Evolutionary conservation across 1,284 basidiomycete species (phyloP).

Genomic region (Amylostereum chailletii): DNA sequence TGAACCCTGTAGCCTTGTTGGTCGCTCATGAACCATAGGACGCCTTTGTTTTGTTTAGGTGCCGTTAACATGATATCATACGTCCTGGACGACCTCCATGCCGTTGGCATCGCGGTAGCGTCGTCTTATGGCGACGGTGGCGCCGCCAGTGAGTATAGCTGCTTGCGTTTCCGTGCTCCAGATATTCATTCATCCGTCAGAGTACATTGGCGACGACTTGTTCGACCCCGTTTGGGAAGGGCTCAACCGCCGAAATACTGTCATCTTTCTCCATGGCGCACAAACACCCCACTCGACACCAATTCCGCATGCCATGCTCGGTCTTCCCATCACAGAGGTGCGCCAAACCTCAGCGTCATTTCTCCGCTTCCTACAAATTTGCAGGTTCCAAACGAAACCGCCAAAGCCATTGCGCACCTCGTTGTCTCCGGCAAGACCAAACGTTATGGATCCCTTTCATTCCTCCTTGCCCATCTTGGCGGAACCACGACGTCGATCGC

Average conservation of each 20-base stretch:
- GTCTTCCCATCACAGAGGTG: slow-evolving; percentile 63
- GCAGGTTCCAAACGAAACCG: slow-evolving; percentile 71
- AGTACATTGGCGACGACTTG: slow-evolving; percentile 51
- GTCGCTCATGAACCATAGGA: neutral
- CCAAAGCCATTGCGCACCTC: slow-evolving; percentile 67
- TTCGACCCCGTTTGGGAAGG: slow-evolving; percentile 63
- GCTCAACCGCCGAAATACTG: slow-evolving; percentile 43
- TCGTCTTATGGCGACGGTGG: slow-evolving; percentile 49
- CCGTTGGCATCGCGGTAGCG: slow-evolving; percentile 52
- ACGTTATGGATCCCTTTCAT: slow-evolving; percentile 44
- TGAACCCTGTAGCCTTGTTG: neutral
- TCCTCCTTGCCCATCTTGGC: slow-evolving; percentile 64
- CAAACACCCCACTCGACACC: slow-evolving; percentile 56
- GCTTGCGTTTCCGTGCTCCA: neutral
- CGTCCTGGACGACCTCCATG: slow-evolving; percentile 47
- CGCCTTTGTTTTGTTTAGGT: slow-evolving; percentile 25
- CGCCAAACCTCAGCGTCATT: slow-evolving; percentile 1
- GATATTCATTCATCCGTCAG: slow-evolving; percentile 22
- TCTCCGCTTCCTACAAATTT: neutral
- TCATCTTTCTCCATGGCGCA: slow-evolving; percentile 64
- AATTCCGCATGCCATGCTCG: slow-evolving; percentile 49
- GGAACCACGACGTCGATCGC: slow-evolving; percentile 54
- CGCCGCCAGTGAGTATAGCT: slow-evolving; percentile 18
- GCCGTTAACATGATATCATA: slow-evolving; percentile 47
- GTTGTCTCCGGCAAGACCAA: slow-evolving; percentile 63